Conservation (phyloP, 2,329 filamentous ascomycete genomes). For the Coniochaeta prunicola region DNA sequence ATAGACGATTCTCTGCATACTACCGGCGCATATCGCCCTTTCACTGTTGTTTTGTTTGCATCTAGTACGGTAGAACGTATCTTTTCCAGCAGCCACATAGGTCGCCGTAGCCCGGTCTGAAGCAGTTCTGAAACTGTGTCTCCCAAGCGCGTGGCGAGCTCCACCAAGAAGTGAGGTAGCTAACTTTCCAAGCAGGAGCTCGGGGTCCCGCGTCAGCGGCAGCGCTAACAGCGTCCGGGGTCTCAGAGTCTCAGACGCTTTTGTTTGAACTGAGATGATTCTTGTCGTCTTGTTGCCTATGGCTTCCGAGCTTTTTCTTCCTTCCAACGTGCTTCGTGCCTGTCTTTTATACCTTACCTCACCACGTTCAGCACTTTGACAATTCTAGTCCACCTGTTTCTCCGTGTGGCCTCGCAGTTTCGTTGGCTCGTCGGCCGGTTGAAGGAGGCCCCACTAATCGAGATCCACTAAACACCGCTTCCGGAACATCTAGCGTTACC, state of each 20-base stretch:
- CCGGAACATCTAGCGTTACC: not conserved
- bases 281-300: not conserved
- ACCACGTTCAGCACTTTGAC: not conserved
- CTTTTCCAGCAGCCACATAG: not conserved
- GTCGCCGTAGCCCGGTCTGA: conserved; percentile 21
- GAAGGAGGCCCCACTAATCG: not conserved
- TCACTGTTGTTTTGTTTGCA: not conserved
- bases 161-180: not conserved
- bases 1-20: too few species aligned
- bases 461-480: not conserved
- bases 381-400: not conserved
- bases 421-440: not conserved
- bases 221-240: not conserved
- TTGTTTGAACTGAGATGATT: not conserved
- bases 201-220: not conserved
- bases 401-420: too few species aligned
- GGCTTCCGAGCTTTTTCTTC: not conserved
- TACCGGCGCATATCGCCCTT: not conserved
- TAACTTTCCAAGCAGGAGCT: not conserved
- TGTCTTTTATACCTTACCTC: not conserved
- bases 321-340: not conserved
- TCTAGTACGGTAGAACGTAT: not conserved
- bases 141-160: not conserved
- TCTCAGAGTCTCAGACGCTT: not conserved
- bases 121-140: conserved; percentile 33